Conservation (phyloP, 192 early-diverging fungal genomes). For the Chytriomyces sp. region DNA sequence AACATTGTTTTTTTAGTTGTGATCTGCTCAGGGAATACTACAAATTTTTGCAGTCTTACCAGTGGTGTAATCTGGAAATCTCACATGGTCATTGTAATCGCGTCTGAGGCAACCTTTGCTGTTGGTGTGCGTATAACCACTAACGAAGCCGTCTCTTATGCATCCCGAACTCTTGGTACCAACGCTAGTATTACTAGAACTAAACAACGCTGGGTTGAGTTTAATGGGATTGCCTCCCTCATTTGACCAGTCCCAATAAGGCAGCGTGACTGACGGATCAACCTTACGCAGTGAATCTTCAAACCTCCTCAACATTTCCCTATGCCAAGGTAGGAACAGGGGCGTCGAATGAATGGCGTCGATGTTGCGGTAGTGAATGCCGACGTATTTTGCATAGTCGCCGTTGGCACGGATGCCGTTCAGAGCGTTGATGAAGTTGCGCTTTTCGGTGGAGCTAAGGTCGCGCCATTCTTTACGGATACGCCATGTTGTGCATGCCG, state of each 20-base stretch:
- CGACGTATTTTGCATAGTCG: slow-evolving; percentile 1
- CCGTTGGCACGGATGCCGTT: not conserved
- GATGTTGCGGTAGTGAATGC: slow-evolving; percentile 2
- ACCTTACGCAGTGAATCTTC: slow-evolving; percentile 40
- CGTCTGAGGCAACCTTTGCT: not conserved
- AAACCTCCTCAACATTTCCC: slow-evolving; percentile 34
- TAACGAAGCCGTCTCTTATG: not conserved
- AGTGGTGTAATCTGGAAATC: not conserved
- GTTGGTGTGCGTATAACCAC: not conserved
- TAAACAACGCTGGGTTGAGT: not conserved
- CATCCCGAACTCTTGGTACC: not conserved
- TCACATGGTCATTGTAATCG: not conserved
- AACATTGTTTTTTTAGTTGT: no score
- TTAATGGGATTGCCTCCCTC: no score
- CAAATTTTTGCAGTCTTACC: no score
- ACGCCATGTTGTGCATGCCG: no score
- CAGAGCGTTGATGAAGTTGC: slow-evolving; percentile 8
- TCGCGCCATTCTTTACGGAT: slow-evolving; percentile 12
- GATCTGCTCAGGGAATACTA: no score
- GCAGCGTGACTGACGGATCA: slow-evolving; percentile 47
- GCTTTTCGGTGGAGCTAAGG: not conserved
- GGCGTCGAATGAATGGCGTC: slow-evolving; percentile 3
- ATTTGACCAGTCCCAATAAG: slow-evolving; percentile 50
- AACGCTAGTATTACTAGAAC: not conserved
- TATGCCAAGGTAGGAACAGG: slow-evolving; percentile 44